Conservation (phyloP, 2,329 filamentous ascomycete genomes). For the Setomelanomma holmii region DNA sequence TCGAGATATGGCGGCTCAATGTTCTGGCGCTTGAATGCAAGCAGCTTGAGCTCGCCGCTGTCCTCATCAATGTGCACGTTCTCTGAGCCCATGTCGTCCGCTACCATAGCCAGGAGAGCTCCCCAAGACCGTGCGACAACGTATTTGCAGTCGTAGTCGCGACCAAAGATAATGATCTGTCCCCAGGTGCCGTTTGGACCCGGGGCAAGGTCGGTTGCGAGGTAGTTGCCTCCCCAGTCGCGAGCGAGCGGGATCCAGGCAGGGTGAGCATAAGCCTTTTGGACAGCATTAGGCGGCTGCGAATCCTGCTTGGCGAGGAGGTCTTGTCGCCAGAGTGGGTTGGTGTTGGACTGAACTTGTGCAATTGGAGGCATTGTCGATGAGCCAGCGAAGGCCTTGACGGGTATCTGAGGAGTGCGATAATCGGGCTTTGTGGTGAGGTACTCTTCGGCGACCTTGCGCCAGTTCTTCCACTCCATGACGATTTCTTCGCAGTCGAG, state of each 20-base stretch:
- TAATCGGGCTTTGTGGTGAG: slow-evolving; percentile 65
- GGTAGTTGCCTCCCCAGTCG: slow-evolving; percentile 98
- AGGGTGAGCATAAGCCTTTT: slow-evolving; percentile 91
- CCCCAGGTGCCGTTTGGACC: slow-evolving; percentile 92
- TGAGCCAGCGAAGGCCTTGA: slow-evolving; percentile 73
- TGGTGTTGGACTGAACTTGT: slow-evolving; percentile 58
- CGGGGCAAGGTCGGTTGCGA: slow-evolving; percentile 90
- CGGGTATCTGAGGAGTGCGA: slow-evolving; percentile 68
- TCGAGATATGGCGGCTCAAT: slow-evolving; percentile 94
- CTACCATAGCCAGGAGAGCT: slow-evolving; percentile 81
- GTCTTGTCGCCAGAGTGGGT: slow-evolving; percentile 81
- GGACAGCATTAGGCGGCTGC: slow-evolving; percentile 83
- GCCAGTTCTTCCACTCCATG: slow-evolving; percentile 97
- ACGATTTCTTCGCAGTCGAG: slow-evolving; percentile 98
- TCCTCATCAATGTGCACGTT: slow-evolving; percentile 96
- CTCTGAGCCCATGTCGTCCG: slow-evolving; percentile 90
- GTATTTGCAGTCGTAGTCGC: slow-evolving; percentile 98
- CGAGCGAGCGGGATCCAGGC: slow-evolving; percentile 95
- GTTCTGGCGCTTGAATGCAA: slow-evolving; percentile 80
- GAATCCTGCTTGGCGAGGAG: slow-evolving; percentile 85
- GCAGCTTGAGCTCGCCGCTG: slow-evolving; percentile 85
- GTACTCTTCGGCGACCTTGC: slow-evolving; percentile 89
- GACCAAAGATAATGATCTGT: slow-evolving; percentile 94
- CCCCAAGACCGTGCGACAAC: slow-evolving; percentile 93
- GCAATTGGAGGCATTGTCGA: slow-evolving; percentile 74